Evolutionary conservation across 2,329 filamentous ascomycete genomes (phyloP).

Genomic region (Trichoderma cornu-damae): DNA sequence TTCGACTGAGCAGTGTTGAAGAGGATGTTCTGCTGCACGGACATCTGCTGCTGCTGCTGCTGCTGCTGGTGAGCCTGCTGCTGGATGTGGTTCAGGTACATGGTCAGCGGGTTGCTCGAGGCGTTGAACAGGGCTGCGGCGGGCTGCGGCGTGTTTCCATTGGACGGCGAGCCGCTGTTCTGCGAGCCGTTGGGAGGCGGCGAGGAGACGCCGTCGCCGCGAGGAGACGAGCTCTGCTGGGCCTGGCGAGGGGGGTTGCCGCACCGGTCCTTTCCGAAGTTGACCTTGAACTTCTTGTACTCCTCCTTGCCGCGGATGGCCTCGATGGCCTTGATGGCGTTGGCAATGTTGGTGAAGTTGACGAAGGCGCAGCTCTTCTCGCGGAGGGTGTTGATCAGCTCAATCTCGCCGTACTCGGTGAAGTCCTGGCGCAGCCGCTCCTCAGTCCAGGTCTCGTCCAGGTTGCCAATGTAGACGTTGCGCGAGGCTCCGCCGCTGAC

Average conservation of each 20-base stretch:
- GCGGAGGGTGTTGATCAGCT: slow-evolving; percentile 89
- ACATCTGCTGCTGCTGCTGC: slow-evolving; percentile 64
- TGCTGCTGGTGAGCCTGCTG: slow-evolving; percentile 69
- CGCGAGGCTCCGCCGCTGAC: slow-evolving; percentile 96
- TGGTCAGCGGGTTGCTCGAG: slow-evolving; percentile 81
- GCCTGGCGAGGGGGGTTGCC: slow-evolving; percentile 92
- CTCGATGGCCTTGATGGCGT: slow-evolving; percentile 98
- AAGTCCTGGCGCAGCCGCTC: slow-evolving; percentile 95
- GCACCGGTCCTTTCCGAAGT: slow-evolving; percentile 98
- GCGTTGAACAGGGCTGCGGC: slow-evolving; percentile 73
- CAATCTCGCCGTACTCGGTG: slow-evolving; percentile 94
- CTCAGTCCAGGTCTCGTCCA: slow-evolving; percentile 96
- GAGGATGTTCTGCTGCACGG: slow-evolving; percentile 72
- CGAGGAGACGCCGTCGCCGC: slow-evolving; percentile 54
- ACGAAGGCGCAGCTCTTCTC: slow-evolving; percentile 99
- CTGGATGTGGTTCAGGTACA: slow-evolving; percentile 84
- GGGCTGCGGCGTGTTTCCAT: slow-evolving; percentile 53
- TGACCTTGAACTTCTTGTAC: slow-evolving; percentile 98
- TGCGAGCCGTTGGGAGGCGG: slow-evolving; percentile 57
- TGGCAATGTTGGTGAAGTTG: slow-evolving; percentile 99
- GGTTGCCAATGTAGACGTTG: slow-evolving; percentile 96
- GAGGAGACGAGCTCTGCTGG: slow-evolving; percentile 63
- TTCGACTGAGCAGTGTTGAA: slow-evolving; percentile 67
- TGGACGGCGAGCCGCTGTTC: slow-evolving; percentile 53
- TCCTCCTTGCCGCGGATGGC: slow-evolving; percentile 91